Percentiles rank a stretch among this genome's conserved stretches.
Evolutionary conservation across 2,329 filamentous ascomycete genomes (phyloP).

Genomic region (Talaromyces sp.): DNA sequence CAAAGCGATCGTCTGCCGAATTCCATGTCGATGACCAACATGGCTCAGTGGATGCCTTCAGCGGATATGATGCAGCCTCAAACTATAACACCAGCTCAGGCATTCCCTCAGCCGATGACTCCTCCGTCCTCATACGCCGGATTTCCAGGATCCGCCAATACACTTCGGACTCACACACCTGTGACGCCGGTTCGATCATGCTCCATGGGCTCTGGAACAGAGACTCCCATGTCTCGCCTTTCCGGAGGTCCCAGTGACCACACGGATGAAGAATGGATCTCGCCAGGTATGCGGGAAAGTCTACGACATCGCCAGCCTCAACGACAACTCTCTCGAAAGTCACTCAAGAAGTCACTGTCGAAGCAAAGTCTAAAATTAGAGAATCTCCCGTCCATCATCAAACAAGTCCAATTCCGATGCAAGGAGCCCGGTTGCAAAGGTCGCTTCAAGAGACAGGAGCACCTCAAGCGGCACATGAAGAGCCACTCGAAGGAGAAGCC

Average conservation of each 20-base stretch:
- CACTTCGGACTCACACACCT: slow-evolving; percentile 36
- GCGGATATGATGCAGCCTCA: slow-evolving; percentile 33
- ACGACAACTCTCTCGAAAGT: slow-evolving; percentile 33
- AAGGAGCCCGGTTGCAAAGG: slow-evolving; percentile 42
- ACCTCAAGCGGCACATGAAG: slow-evolving; percentile 49
- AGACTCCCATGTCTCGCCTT: slow-evolving; percentile 35
- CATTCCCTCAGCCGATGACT: slow-evolving; percentile 32
- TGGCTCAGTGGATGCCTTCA: slow-evolving; percentile 35
- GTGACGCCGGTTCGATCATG: slow-evolving; percentile 35
- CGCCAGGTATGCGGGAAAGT: slow-evolving; percentile 32
- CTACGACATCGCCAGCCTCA: slow-evolving; percentile 26
- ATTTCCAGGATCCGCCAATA: slow-evolving; percentile 32
- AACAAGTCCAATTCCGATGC: slow-evolving; percentile 43
- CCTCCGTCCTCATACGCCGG: slow-evolving; percentile 39
- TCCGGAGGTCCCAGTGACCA: slow-evolving; percentile 34
- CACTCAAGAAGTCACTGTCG: slow-evolving; percentile 27
- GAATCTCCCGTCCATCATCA: slow-evolving; percentile 37
- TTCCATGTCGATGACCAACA: slow-evolving; percentile 37
- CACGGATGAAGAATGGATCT: slow-evolving; percentile 33
- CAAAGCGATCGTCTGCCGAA: slow-evolving; percentile 34
- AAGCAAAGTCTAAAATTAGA: slow-evolving; percentile 37
- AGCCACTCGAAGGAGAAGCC: slow-evolving; percentile 46
- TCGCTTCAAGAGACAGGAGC: slow-evolving; percentile 49
- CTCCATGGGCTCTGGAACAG: slow-evolving; percentile 35
- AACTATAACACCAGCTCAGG: slow-evolving; percentile 37